Base-by-base conservation (phyloP, 2,329 filamentous ascomycete species). In the Pseudopithomyces chartarum region DNA sequence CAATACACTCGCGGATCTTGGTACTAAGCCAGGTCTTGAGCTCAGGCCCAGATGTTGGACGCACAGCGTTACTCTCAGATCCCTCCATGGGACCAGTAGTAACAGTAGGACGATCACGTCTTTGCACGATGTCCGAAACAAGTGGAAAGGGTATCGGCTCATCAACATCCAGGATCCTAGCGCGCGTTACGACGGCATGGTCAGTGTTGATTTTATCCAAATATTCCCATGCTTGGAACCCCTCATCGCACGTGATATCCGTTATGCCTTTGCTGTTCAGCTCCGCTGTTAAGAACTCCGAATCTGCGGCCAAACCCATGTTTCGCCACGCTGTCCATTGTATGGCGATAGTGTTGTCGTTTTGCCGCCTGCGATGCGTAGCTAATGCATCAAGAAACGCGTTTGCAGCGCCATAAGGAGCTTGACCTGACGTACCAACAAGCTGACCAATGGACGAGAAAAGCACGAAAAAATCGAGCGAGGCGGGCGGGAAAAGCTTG, bases 251-350 rank as follows among this genome's bases (percentile, higher is more conserved):
- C 0, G 70, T 76, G 44, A 82, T 71, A 45, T 76, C 75, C 1
- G 77, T 79, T 48, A 82, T 77, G 3, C 79, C 79, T 57, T 76
- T 78, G 53, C 61, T 69, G 17, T 73, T 63, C 5, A 81, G 62
- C 59, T 81, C 80, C 0, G 73, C 69, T n/a, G 67, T 66, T 19
- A 81, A 63, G 57, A 78, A 78, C 12, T 76, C 75, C 0, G 73
- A 71, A 44, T 65, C 62, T 7, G 67, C 67, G 0, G 71, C 76
- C 67, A 81, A 71, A 2, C 79, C 79, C 26, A 79, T 55, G 0
- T 73, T 75, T 0, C 71, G 68, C 80, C 80, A 81, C 1, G 65
- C 67, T 2, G 77, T 80, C 75, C 74, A 81, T 52, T 78, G 75
- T 51, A 82, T 71, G 0, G 78, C 72, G 15, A 79, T 60, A 1